Base-by-base conservation (phyloP, 345 rosid genomes). In the Gossypium anomalum region DNA sequence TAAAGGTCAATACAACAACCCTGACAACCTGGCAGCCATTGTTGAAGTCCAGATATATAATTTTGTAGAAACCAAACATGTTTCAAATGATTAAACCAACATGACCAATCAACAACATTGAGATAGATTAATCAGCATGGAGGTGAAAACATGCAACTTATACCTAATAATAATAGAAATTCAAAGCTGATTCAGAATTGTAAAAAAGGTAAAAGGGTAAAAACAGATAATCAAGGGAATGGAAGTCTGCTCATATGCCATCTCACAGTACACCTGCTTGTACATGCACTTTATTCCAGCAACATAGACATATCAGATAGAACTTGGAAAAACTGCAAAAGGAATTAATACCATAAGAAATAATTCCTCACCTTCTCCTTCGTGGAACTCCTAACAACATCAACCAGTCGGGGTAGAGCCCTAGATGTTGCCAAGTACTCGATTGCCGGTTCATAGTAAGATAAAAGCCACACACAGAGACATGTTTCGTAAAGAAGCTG, bases 401-500 rank as follows among this genome's bases (percentile, higher is more conserved):
- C 98, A 29, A 88, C 78, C 23, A 94, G 84, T 72, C 94, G 89
- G 1, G 88, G 93, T 79, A 94, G 87, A 75, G 90, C 80, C 81
- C 96, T 86, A 71, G 98, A 88, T 56, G 97, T 92, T 56, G 98
- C 98, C 87, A 92, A 82, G 81, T 74, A 91, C 63, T 94, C 98
- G 41, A 88, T 74, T 41, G 98, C 98, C 53, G 97, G 98, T 79
- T 94, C 98, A 84, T 82, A 92, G 82, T 87, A 94, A 29, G 98
- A 92, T 47, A 94, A 79, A 65, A 94, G 92, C 98, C 98, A 94
- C 72, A 94, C 19, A 75, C 98, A 94, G 58, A 94, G 94, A 79
- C 98, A 91, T 65, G 98, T 91, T 76, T 94, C 98, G 76, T 94
- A 94, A 67, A 94, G 95, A 80, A 94, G 97, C 98, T 94, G 96